Percentiles rank a stretch among this genome's conserved stretches.
phyloP scores from a whole-genome alignment of 768 basidiomycete genomes.

The Mycena pura region DNA sequence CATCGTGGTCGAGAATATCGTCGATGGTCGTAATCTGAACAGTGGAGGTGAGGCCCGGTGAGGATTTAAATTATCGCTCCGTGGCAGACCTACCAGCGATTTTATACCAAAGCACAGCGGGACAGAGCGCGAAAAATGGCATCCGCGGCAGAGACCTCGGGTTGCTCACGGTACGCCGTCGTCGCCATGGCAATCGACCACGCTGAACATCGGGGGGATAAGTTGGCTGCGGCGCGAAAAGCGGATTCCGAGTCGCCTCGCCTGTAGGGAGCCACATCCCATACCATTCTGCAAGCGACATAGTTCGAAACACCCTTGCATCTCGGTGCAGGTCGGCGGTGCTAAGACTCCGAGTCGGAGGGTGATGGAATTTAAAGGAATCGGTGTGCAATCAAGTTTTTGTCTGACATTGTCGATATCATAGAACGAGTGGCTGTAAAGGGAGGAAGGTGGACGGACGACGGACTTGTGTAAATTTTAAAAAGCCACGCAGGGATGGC shows the following conservation, averaged over 20 bases:
- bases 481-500: too few relatives aligned
- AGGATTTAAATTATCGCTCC: not conserved
- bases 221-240: not conserved
- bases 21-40: constrained; percentile 40
- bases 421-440: too few relatives aligned
- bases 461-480: too few relatives aligned
- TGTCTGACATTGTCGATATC: too few relatives aligned
- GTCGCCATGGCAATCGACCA: constrained; percentile 42
- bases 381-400: too few relatives aligned
- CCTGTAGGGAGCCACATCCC: constrained; percentile 39
- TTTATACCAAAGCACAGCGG: constrained; percentile 39
- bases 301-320: constrained; percentile 41
- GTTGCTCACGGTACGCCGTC: too few relatives aligned
- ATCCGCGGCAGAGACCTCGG: constrained; percentile 22
- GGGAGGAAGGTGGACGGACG: too few relatives aligned
- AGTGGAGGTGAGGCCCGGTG: too few relatives aligned
- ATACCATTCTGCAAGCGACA: constrained; percentile 40
- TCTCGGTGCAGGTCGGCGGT: constrained; percentile 28
- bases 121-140: constrained; percentile 30
- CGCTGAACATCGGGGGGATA: constrained; percentile 20
- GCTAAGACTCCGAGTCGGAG: constrained; percentile 15
- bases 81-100: constrained; percentile 30
- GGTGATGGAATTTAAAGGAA: too few relatives aligned
- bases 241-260: not conserved
- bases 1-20: constrained; percentile 35